Base-by-base conservation (phyloP, 495 filamentous ascomycete genomes). In the Neurospora terricola region DNA sequence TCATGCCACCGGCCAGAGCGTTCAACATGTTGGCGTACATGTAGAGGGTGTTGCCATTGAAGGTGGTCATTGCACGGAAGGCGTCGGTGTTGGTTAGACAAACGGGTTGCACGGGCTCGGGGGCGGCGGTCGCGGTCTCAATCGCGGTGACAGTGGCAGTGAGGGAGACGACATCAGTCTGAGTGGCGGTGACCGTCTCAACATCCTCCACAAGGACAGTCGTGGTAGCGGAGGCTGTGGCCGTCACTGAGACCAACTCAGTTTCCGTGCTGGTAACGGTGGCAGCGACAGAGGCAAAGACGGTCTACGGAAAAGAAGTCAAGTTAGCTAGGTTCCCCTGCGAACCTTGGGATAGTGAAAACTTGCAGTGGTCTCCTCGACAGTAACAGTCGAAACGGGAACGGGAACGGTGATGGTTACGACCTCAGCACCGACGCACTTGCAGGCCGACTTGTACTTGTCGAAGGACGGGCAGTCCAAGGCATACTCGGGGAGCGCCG, bases 381-480 rank as follows among this genome's bases (percentile, higher is more conserved):
- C 54, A 34, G 74, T 76, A 10, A 72, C 70, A 18, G 72, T 76
- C 14, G 69, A 34, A 21, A 27, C 16, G 10, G 70, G 40, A 2
- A 10, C 27, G 18, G 40, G 54, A 36, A 42, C 70, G 5, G 73
- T 75, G 70, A 75, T 11, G 40, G 73, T 75, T 11, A 40, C 27
- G 45, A 73, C 30, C 30, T 30, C 38, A 8, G 70, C 73, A 9
- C 73, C 73, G 59, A 38, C 73, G 69, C 75, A 76, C 2, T 42
- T 39, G 73, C 75, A 76, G 1, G 73, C 75, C 45, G 69, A 72
- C 23, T 34, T 69, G 73, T 76, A 76, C 69, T 74, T 75, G n/a
- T 40, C 69, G n/a, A 62, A 76, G 8, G 70, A 72, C 37, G 43
- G 45, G 71, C 75, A 76, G 48, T 48, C 73, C 68, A 30, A 62